A percentile compares a stretch with the other conserved stretches of the same genome.
phyloP scores from a whole-genome alignment of 345 rosid species.

The Eucalyptus sp. region DNA sequence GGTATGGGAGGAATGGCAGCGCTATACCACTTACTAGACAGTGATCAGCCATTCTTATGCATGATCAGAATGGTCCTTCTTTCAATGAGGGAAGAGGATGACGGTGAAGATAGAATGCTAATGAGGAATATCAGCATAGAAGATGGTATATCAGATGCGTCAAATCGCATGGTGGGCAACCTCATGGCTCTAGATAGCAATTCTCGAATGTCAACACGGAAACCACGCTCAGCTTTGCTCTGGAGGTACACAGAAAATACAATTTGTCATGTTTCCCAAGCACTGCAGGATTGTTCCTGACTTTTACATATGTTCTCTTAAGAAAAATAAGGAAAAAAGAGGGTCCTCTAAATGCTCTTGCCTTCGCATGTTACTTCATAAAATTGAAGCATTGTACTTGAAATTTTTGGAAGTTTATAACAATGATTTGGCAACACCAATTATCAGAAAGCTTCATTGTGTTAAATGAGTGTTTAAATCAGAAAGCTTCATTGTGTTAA shows the following conservation, averaged over 20 bases:
- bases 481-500: background rate
- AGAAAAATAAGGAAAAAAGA: constrained; percentile 2
- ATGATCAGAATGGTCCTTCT: constrained; percentile 99
- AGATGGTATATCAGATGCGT: constrained; percentile 34
- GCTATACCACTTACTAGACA: constrained; percentile 89
- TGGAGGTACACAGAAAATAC: constrained; percentile 61
- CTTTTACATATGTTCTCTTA: background rate
- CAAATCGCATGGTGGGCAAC: constrained; percentile 28
- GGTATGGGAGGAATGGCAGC: constrained; percentile 99
- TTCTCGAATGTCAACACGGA: constrained; percentile 45
- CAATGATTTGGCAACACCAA: background rate
- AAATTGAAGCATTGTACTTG: background rate
- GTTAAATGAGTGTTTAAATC: background rate
- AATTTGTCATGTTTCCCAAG: background rate
- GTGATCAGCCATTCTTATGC: constrained; percentile 98
- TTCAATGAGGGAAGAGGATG: constrained; percentile 94
- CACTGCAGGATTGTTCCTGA: background rate
- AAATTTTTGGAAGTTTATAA: background rate
- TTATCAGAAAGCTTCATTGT: background rate
- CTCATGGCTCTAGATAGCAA: constrained; percentile 26
- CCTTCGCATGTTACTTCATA: background rate
- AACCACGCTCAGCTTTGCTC: constrained; percentile 75
- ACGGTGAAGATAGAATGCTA: constrained; percentile 62
- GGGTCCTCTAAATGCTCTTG: background rate
- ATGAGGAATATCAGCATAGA: constrained; percentile 51